These are phyloP conservation scores for Aspergillus cejpii DNA, from an alignment of 2,329 filamentous ascomycete species.

Conservation along the genomic window DNA sequence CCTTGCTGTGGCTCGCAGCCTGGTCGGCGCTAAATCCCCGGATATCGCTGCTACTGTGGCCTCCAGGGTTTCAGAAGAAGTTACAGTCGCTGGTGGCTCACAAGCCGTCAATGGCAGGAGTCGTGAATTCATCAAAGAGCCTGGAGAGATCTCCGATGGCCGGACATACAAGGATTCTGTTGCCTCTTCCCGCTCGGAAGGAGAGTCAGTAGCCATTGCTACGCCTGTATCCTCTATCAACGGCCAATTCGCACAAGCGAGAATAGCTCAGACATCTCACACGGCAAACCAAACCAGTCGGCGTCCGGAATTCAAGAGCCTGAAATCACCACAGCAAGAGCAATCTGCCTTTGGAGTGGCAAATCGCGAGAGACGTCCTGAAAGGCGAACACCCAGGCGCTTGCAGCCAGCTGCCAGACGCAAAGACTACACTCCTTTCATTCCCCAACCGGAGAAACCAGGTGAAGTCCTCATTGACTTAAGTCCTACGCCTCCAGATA, in stretches of 20 bases:
- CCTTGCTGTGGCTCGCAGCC: slow-evolving; percentile 11
- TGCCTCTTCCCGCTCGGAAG: background rate
- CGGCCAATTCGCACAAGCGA: background rate
- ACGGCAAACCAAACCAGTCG: background rate
- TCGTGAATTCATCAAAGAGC: background rate
- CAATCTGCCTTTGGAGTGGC: background rate
- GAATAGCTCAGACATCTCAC: background rate
- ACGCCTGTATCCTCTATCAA: background rate
- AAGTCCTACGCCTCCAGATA: slow-evolving; percentile 9
- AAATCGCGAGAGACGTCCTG: too few species aligned
- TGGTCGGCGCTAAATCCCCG: slow-evolving; percentile 5
- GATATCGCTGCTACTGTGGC: background rate
- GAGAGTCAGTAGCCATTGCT: background rate
- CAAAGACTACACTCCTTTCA: background rate
- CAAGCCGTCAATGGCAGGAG: background rate
- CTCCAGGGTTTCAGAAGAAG: slow-evolving; percentile 3
- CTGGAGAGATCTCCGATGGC: background rate
- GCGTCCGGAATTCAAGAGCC: background rate
- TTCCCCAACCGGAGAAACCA: background rate
- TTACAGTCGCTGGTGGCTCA: background rate
- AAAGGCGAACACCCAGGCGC: background rate
- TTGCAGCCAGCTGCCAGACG: background rate
- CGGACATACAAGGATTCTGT: background rate
- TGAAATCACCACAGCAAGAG: background rate
- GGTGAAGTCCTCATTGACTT: slow-evolving; percentile 21